A percentile compares a stretch with the other conserved stretches of the same genome.
phyloP scores from a whole-genome alignment of 2,329 filamentous ascomycete genomes.

The Fonsecaea erecta region DNA sequence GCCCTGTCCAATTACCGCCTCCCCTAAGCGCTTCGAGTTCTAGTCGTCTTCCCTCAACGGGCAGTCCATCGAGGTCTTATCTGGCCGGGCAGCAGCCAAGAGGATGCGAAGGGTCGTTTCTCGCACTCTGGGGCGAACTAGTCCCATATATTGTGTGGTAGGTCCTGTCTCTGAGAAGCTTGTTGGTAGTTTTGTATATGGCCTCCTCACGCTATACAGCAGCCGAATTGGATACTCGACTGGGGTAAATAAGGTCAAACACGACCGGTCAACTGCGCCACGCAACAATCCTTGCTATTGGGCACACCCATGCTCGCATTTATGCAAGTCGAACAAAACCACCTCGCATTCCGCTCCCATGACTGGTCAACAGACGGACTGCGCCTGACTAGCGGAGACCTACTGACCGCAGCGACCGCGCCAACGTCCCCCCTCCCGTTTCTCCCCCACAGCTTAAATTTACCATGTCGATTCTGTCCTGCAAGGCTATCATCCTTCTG shows the following conservation, averaged over 20 bases:
- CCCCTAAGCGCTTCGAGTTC: neutral
- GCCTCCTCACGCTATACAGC: neutral
- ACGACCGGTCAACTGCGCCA: neutral
- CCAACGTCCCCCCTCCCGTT: neutral
- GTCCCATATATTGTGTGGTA: neutral
- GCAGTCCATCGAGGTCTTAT: neutral
- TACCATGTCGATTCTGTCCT: neutral
- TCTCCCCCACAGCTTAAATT: neutral
- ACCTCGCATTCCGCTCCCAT: constrained; percentile 3
- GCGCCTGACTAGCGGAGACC: neutral
- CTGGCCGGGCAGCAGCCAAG: neutral
- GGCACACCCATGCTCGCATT: neutral
- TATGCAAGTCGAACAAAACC: constrained; percentile 15
- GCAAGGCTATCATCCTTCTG: neutral
- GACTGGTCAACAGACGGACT: neutral
- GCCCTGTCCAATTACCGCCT: neutral
- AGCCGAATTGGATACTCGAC: neutral
- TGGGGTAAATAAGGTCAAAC: neutral
- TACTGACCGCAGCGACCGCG: neutral
- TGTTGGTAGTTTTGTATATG: constrained; percentile 13
- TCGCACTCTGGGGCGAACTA: neutral
- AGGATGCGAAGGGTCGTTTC: neutral
- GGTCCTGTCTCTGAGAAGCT: neutral
- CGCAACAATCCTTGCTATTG: neutral
- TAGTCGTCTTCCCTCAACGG: neutral